Percentiles rank a stretch among this genome's conserved stretches.
Conservation (phyloP, 148 eudicot genomes). For the Mesembryanthemum crystallinum region DNA sequence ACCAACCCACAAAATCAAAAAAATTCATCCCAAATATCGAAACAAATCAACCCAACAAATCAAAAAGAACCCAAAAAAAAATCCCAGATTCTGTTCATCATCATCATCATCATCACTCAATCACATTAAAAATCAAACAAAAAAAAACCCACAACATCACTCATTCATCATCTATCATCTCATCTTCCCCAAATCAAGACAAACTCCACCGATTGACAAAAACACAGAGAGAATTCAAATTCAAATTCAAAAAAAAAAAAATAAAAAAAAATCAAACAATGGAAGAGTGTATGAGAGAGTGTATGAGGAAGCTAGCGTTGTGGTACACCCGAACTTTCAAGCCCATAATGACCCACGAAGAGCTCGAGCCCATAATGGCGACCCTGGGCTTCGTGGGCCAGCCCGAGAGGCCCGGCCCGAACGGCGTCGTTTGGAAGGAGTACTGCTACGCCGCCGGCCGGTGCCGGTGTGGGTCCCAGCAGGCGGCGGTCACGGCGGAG, state of each 20-base stretch:
- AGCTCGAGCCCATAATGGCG: slow-evolving; percentile 51
- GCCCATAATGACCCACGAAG: slow-evolving; percentile 54
- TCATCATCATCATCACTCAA: too few species aligned
- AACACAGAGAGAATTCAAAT: too few species aligned
- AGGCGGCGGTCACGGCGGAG: background rate
- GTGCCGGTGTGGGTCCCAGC: background rate
- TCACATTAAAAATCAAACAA: background rate
- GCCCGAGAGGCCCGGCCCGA: slow-evolving; percentile 14
- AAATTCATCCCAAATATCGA: background rate
- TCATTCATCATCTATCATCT: too few species aligned
- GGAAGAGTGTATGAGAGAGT: slow-evolving; percentile 29
- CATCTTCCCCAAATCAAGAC: background rate
- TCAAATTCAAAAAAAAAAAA: too few species aligned
- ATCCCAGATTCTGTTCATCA: background rate
- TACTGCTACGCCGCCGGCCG: slow-evolving; percentile 29
- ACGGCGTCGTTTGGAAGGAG: slow-evolving; percentile 46
- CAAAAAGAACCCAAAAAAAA: background rate
- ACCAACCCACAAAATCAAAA: background rate
- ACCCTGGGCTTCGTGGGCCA: slow-evolving; percentile 40
- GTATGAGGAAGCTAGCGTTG: slow-evolving; percentile 41
- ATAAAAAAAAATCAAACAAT: slow-evolving; percentile 3
- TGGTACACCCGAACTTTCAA: slow-evolving; percentile 52
- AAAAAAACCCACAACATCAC: background rate
- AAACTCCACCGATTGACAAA: background rate
- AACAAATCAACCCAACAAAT: background rate